Conservation (phyloP, 208 protist genomes). For the Histomonas meleagridis region DNA sequence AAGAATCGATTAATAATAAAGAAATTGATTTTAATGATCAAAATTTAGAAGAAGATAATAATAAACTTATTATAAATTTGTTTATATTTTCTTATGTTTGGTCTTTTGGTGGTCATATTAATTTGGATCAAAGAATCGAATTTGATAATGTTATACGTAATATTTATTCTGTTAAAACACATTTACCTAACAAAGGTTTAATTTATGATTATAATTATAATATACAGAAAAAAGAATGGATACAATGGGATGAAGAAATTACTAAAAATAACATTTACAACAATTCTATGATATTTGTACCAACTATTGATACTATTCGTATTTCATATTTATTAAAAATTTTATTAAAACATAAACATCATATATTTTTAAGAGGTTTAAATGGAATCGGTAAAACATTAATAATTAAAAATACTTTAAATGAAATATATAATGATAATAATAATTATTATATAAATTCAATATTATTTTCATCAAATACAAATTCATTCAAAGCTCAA, state of each 20-base stretch:
- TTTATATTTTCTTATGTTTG: constrained; percentile 77
- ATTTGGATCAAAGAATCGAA: constrained; percentile 62
- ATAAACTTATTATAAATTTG: neutral
- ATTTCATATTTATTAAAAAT: constrained; percentile 79
- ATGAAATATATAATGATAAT: constrained; percentile 29
- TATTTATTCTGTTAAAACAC: constrained; percentile 20
- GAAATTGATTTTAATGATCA: neutral
- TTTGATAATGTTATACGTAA: constrained; percentile 58
- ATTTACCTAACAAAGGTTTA: neutral
- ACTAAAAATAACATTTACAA: constrained; percentile 67
- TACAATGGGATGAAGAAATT: neutral
- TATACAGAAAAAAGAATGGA: neutral
- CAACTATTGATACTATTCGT: constrained; percentile 82
- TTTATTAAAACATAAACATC: constrained; percentile 68
- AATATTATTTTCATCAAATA: constrained; percentile 83
- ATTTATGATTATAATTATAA: constrained; percentile 38
- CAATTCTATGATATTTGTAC: too few species aligned
- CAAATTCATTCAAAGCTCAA: constrained; percentile 74
- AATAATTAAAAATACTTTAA: constrained; percentile 25
- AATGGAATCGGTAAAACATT: constrained; percentile 90
- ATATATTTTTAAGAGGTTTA: constrained; percentile 79
- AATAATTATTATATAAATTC: constrained; percentile 36
- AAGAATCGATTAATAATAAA: neutral
- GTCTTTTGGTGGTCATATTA: constrained; percentile 80
- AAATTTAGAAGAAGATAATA: neutral